These are phyloP conservation scores for Kwoniella sp. DNA, from an alignment of 768 basidiomycete species.

Conservation along the genomic window DNA sequence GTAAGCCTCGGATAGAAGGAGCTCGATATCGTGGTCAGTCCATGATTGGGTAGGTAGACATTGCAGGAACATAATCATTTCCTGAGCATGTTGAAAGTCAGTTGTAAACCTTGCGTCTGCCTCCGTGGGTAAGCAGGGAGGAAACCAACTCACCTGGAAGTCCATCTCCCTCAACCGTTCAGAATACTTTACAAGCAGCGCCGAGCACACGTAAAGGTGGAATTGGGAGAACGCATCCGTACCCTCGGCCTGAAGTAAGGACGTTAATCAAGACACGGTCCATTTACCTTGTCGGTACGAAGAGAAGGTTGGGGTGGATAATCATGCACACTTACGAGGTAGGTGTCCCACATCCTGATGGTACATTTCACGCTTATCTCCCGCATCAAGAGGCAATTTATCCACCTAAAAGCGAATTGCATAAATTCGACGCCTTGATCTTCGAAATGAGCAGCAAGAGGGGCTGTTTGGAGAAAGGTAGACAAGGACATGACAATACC, in stretches of 20 bases:
- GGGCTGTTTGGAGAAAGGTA: conserved; percentile 61
- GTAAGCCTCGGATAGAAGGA: conserved; percentile 93
- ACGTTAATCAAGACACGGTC: no score
- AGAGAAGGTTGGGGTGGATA: no score
- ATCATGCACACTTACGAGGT: conserved; percentile 86
- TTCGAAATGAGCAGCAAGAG: conserved; percentile 81
- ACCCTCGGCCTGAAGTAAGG: conserved; percentile 94
- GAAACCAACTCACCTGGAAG: conserved; percentile 95
- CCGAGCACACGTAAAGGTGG: conserved; percentile 96
- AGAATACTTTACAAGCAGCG: conserved; percentile 94
- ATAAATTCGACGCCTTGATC: conserved; percentile 96
- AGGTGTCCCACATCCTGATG: conserved; percentile 99
- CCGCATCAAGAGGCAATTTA: conserved; percentile 98
- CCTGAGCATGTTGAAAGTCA: conserved; percentile 60
- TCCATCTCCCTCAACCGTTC: conserved; percentile 93
- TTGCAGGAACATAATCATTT: conserved; percentile 94
- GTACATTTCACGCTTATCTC: conserved; percentile 97
- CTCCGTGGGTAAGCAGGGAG: no score
- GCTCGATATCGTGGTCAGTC: conserved; percentile 93
- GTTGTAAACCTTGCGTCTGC: not conserved
- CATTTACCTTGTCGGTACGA: no score
- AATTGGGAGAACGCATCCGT: conserved; percentile 98
- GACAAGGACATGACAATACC: not conserved
- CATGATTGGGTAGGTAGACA: conserved; percentile 67
- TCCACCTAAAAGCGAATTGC: conserved; percentile 99